phyloP scores from a whole-genome alignment of 1,284 basidiomycete genomes.

The Cutaneotrichosporon sp. region DNA sequence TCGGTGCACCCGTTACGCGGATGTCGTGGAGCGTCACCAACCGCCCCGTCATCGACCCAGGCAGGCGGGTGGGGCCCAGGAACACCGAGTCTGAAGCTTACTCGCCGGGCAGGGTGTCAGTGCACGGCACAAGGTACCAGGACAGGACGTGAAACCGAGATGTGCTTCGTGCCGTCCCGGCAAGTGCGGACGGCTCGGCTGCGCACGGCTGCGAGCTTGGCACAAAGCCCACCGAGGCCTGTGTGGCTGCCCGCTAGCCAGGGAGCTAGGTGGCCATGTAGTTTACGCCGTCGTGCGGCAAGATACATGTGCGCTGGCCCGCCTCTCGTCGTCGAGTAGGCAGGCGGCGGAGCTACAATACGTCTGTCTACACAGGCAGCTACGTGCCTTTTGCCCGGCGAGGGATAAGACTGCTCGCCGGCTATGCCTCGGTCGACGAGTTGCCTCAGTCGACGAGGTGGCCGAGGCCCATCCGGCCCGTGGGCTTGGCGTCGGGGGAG shows the following conservation, averaged over 20 bases:
- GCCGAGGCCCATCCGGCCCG: slow-evolving; percentile 27
- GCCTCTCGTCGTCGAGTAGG: neutral
- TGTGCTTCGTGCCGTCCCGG: too few species aligned
- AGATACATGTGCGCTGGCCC: neutral
- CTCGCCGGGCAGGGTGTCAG: too few species aligned
- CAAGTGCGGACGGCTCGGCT: too few species aligned
- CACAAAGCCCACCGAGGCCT: too few species aligned
- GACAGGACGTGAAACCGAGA: neutral
- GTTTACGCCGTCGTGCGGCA: neutral
- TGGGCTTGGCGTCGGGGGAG: slow-evolving; percentile 18
- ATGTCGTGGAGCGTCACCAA: too few species aligned
- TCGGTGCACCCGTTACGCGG: too few species aligned
- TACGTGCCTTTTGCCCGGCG: neutral
- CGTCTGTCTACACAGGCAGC: too few species aligned
- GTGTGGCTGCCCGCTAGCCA: too few species aligned
- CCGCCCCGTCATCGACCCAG: neutral
- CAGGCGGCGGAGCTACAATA: neutral
- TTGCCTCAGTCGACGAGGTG: slow-evolving; percentile 25
- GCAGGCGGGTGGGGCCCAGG: neutral
- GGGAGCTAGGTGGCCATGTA: too few species aligned
- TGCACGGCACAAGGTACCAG: neutral
- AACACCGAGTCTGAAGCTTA: neutral
- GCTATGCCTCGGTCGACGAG: too few species aligned
- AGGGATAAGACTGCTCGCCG: neutral
- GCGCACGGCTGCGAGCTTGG: too few species aligned